Base-by-base conservation (phyloP, 306 rosid genomes). In the Gynostemma pentaphyllum region DNA sequence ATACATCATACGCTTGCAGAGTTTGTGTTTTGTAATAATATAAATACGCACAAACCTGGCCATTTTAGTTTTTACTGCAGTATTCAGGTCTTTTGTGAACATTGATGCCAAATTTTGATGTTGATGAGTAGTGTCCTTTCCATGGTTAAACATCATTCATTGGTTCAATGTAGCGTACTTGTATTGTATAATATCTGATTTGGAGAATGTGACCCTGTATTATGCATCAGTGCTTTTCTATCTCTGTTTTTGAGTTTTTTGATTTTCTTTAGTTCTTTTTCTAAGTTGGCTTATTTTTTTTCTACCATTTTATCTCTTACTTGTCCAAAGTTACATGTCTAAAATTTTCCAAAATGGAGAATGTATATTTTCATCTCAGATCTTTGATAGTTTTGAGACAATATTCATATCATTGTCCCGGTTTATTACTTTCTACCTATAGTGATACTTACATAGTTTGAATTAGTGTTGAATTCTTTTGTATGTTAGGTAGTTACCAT, bases 101-200 rank as follows among this genome's bases (percentile, higher is more conserved):
- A 28, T 28, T 28, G 40, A 28, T 53, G 22, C 40, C 22, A 1
- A 29, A 6, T 28, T 15, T 29, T 54, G 61, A 54, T 7, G 27
- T 29, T 19, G 34, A 54, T n/a, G 61, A 29, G 41, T 18, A 18
- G 7, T 49, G 29, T 22, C 83, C 70, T 87, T 89, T 45, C 90
- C 85, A 64, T 83, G 70, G 70, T 90, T 83, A 85, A 71, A 85
- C 70, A 47, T 3, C 64, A 56, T 49, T 27, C 24, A 40, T 52
- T 18, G 10, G 64, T 19, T 13, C 24, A 28, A 5, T 1, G 36
- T 53, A 5, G 16, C 3, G 0, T 15, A 12, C 3, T 49, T 49
- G 5, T n/a, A n/a, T n/a, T n/a, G n/a, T n/a, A n/a, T n/a, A n/a
- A n/a, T n/a, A 48, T 48, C 54, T 48, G 23, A 10, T 11, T 49